Evolutionary conservation across 2,329 filamentous ascomycete species (phyloP).

Genomic region (Epichloe uncinata): DNA sequence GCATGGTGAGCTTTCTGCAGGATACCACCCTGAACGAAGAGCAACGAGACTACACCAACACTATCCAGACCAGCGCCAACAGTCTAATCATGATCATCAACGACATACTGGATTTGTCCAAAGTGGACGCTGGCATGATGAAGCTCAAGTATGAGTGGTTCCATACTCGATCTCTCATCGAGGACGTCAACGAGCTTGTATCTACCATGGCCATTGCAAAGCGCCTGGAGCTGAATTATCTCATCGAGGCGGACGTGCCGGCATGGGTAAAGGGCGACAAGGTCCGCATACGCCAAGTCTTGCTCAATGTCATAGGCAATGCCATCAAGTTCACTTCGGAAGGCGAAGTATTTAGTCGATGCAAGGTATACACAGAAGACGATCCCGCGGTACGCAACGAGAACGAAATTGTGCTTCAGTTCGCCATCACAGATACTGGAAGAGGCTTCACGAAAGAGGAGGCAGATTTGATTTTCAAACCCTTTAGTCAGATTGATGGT

Average conservation of each 20-base stretch:
- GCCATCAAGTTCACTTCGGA: conserved; percentile 91
- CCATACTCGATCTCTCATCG: conserved; percentile 79
- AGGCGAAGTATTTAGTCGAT: conserved; percentile 86
- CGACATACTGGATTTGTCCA: conserved; percentile 88
- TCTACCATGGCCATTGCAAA: conserved; percentile 93
- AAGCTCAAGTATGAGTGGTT: conserved; percentile 90
- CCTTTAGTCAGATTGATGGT: conserved; percentile 92
- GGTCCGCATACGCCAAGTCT: conserved; percentile 83
- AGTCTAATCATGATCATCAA: conserved; percentile 92
- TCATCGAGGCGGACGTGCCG: conserved; percentile 84
- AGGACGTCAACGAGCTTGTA: conserved; percentile 92
- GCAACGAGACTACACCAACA: conserved; percentile 90
- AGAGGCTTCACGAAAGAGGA: conserved; percentile 82
- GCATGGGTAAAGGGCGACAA: conserved; percentile 88
- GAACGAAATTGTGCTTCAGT: conserved; percentile 68
- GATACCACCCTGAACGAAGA: conserved; percentile 81
- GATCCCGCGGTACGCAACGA: conserved; percentile 18
- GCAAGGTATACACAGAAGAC: conserved; percentile 40
- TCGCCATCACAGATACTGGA: conserved; percentile 85
- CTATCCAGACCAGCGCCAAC: conserved; percentile 88
- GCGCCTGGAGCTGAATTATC: conserved; percentile 85
- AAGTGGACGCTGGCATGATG: conserved; percentile 96
- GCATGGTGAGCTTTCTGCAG: conserved; percentile 91
- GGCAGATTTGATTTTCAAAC: conserved; percentile 86
- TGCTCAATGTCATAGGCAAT: conserved; percentile 92